These are phyloP conservation scores for Globisporangium takayamanum DNA, from an alignment of 352 stramenopile genomes.

Conservation along the genomic window DNA sequence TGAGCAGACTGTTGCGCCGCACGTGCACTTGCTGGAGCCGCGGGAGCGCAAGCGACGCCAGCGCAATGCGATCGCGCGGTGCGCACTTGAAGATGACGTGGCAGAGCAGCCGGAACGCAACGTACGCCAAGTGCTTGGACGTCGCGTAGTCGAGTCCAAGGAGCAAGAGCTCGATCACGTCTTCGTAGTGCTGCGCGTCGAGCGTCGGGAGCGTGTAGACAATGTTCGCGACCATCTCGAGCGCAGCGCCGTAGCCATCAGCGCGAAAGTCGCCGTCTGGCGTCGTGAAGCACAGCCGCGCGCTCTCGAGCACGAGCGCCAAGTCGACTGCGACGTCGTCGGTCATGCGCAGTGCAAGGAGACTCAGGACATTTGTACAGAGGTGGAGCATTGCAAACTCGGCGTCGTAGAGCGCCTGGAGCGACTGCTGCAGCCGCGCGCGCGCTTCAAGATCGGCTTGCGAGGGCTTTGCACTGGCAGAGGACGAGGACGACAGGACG, in stretches of 20 bases:
- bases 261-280: slow-evolving; percentile 54
- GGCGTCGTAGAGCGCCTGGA: slow-evolving; percentile 47
- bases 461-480: slow-evolving; percentile 1
- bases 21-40: slow-evolving; percentile 35
- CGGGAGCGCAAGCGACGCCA: slow-evolving; percentile 48
- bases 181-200: slow-evolving; percentile 16
- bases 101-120: slow-evolving; percentile 61
- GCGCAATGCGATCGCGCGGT: slow-evolving; percentile 26
- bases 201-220: slow-evolving; percentile 17
- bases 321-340: slow-evolving; percentile 29
- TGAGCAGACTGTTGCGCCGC: slow-evolving; percentile 36
- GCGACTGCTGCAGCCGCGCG: slow-evolving; percentile 25
- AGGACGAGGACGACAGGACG: slow-evolving; percentile 31
- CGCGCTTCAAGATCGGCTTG: slow-evolving; percentile 19
- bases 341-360: slow-evolving; percentile 47
- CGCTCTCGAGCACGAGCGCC: slow-evolving; percentile 28
- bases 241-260: slow-evolving; percentile 51
- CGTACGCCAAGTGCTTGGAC: slow-evolving; percentile 50
- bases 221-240: slow-evolving; percentile 66
- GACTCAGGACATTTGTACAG: slow-evolving; percentile 47
- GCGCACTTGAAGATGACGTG: slow-evolving; percentile 51
- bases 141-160: slow-evolving; percentile 51
- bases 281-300: slow-evolving; percentile 45
- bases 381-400: slow-evolving; percentile 57
- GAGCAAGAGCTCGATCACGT: slow-evolving; percentile 38